Evolutionary conservation across 495 filamentous ascomycete species (phyloP), one percentile per base, ranked within the genome.

Genomic region (Tuber brumale): DNA sequence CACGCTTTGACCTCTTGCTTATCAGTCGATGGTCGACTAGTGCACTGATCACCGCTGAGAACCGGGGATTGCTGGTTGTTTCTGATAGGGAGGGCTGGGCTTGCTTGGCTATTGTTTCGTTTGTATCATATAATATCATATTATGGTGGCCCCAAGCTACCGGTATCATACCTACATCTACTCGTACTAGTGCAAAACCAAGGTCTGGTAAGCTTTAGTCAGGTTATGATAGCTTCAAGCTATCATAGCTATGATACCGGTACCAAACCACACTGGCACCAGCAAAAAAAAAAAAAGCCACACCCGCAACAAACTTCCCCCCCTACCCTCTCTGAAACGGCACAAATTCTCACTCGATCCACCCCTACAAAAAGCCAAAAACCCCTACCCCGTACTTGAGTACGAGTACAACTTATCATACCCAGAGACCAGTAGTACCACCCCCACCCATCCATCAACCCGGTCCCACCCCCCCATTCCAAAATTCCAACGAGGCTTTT

Each of bases 271-370:
- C 48, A n/a, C 51, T 61, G n/a, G 57, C 5, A 35, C 27, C 3
- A 66, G 12, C 27, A 66, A 66, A 66, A 66, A 66, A 66, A 12
- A 12, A 66, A 66, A 66, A 66, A 66, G 57, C 57, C 57, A 66
- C 57, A 66, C 57, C 57, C 57, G 57, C 57, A 66, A 27, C 7
- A 7, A 10, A 10, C 44, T 45, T 3, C 12, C 4, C 4, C 46
- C 46, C 18, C 21, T 0, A 21, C 14, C 10, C 10, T 5, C 23
- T n/a, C 9, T n/a, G 10, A 27, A 57, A 27, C n/a, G 23, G n/a
- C 51, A 61, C n/a, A 61, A 61, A 27, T 10, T 61, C 51, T 66
- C 57, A 31, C 27, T 66, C 57, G 27, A 18, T n/a, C 27, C 16
- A 18, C 57, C 27, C 57, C 57, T 5, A 66, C 57, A n/a, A 57